Percentiles rank a stretch among this genome's conserved stretches.
phyloP scores from a whole-genome alignment of 768 basidiomycete genomes.

The Xerocomellus dryophilus region DNA sequence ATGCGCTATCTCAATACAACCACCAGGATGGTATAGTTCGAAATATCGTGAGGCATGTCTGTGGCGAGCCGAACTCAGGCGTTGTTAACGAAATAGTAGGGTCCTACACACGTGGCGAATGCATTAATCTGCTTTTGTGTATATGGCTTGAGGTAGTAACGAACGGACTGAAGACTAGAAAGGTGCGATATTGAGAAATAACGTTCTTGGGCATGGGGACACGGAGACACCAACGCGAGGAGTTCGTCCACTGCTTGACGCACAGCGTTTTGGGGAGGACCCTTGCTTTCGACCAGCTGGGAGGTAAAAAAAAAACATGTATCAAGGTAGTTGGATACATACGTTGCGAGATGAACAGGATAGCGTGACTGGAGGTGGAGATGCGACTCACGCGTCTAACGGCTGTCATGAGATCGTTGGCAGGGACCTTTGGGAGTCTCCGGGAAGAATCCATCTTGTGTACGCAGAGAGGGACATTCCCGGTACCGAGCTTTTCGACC shows the following conservation, averaged over 20 bases:
- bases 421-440: conserved; percentile 71
- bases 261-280: conserved; percentile 53
- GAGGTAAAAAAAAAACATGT: conserved; percentile 15
- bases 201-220: conserved; percentile 15
- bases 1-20: conserved; percentile 84
- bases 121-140: conserved; percentile 86
- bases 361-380: conserved; percentile 26
- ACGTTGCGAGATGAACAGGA: conserved; percentile 23
- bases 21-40: conserved; percentile 79
- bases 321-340: conserved; percentile 22
- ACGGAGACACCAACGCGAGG: conserved; percentile 55
- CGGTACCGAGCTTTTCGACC: conserved; percentile 85
- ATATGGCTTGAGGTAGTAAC: conserved; percentile 72
- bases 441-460: conserved; percentile 87
- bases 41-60: conserved; percentile 89
- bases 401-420: conserved; percentile 63
- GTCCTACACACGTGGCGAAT: conserved; percentile 78
- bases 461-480: conserved; percentile 73
- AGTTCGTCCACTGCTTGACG: conserved; percentile 76
- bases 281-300: conserved; percentile 60
- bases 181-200: conserved; percentile 13
- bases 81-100: conserved; percentile 26
- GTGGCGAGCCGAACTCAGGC: conserved; percentile 25
- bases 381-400: conserved; percentile 68
- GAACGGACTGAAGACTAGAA: conserved; percentile 66